These are phyloP conservation scores for Ceratocystis harringtonii DNA, from an alignment of 2,329 filamentous ascomycete species.

Conservation along the genomic window DNA sequence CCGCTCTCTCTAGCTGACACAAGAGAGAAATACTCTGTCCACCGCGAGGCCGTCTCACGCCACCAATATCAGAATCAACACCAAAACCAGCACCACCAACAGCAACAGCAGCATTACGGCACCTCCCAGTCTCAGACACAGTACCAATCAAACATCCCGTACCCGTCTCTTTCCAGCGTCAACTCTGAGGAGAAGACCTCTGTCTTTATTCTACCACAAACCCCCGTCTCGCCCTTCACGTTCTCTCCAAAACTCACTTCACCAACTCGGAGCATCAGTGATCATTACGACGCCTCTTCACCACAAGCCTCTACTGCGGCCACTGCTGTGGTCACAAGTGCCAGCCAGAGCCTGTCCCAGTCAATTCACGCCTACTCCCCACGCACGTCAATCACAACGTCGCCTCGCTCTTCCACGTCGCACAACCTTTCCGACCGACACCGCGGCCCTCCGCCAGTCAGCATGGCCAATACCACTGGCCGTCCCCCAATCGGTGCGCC, in stretches of 20 bases:
- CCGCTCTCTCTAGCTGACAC: conserved; percentile 38
- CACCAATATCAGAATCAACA: background rate
- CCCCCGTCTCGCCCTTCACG: conserved; percentile 32
- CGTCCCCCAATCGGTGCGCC: background rate
- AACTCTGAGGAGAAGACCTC: conserved; percentile 26
- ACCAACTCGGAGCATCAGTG: background rate
- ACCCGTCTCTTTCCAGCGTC: background rate
- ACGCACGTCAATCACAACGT: background rate
- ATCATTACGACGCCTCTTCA: background rate
- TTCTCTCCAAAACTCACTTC: conserved; percentile 25
- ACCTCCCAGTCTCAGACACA: background rate
- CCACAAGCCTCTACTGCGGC: background rate
- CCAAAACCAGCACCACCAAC: background rate
- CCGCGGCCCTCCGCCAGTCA: background rate
- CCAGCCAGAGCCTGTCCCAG: background rate
- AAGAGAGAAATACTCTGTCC: conserved; percentile 3
- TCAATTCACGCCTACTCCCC: background rate
- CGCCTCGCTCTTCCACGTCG: background rate
- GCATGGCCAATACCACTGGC: conserved; percentile 1
- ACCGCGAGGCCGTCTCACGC: conserved; percentile 1
- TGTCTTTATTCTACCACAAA: conserved; percentile 27
- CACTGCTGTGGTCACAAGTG: background rate
- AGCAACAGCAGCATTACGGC: background rate
- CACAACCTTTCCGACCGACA: background rate
- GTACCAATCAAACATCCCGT: background rate